A percentile compares a stretch with the other conserved stretches of the same genome.
These are phyloP conservation scores for Eremothecium sinecaudum DNA, from an alignment of 1,139 yeast species.

Conservation along the genomic window DNA sequence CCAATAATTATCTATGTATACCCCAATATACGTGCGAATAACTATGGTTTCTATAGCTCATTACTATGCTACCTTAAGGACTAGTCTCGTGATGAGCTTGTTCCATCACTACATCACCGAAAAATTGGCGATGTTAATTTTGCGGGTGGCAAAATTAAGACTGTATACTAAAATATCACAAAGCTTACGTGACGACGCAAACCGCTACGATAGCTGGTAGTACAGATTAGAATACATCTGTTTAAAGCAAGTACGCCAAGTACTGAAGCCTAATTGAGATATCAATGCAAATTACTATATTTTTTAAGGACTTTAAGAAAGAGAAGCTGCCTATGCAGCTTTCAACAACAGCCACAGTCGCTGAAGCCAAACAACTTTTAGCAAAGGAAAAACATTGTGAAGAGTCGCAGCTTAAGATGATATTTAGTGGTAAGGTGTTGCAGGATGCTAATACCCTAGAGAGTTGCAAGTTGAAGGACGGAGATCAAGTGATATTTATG, in stretches of 20 bases:
- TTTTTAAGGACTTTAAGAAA: constrained; percentile 87
- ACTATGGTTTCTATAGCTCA: too few species aligned
- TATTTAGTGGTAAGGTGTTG: constrained; percentile 79
- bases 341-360: constrained; percentile 59
- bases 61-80: too few species aligned
- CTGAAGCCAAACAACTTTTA: constrained; percentile 62
- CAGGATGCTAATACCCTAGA: constrained; percentile 73
- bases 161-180: constrained; percentile 1
- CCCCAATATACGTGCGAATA: too few species aligned
- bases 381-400: constrained; percentile 65
- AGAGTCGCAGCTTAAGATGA: constrained; percentile 70
- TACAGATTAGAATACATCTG: too few species aligned
- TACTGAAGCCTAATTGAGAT: background rate
- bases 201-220: background rate
- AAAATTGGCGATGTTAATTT: background rate
- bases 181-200: background rate
- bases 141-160: constrained; percentile 6
- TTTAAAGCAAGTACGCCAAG: background rate
- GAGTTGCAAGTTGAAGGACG: constrained; percentile 69
- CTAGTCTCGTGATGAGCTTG: background rate
- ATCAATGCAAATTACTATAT: constrained; percentile 52
- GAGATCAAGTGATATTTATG: constrained; percentile 91
- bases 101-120: constrained; percentile 4
- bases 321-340: constrained; percentile 76
- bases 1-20: too few species aligned